Evolutionary conservation across 192 early-diverging fungal species (phyloP), one percentile per base, ranked within the genome.

Genomic region (Radiomyces spectabilis): DNA sequence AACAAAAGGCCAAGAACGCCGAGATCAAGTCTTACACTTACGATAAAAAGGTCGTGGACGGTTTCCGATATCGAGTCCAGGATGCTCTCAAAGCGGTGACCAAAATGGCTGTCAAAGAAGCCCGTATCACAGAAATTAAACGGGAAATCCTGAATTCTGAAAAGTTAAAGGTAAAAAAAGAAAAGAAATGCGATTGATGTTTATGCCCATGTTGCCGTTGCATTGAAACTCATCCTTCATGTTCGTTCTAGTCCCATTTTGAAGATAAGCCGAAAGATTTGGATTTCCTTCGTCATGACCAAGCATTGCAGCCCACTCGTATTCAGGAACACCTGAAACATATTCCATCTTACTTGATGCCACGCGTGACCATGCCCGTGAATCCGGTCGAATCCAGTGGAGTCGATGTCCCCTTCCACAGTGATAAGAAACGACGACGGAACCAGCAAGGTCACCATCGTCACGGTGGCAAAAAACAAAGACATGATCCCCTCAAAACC

Each of bases 241-340:
- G 21, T 69, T 51, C 18, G 25, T 33, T 1, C 6, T 37, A 77
- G 75, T 75, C 92, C 1, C 92, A 99, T 73, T 99, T 99, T 71
- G 93, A 95, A 68, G 91, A 95, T 63, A 94, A 94, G 52, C 94
- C 96, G 27, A 80, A 82, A 27, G 96, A 99, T 73, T 63, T 97
- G 41, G 85, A 89, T 29, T 91, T 88, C 30, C 63, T 99, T 52
- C 86, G 91, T 7, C 94, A 95, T 69, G 96, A 99, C 67, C 82
- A 84, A 62, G 81, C 86, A 4, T 66, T 97, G 13, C 91, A 94
- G 38, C 89, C 88, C 8, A 79, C 84, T 1, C 71, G 84, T 40
- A 82, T 94, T 3, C 88, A 88, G 64, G 71, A 76, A 13, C 94
- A 99, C 56, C 81, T 99, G 83, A 91, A 89, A 73, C 87, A 94